Conservation (phyloP, 192 early-diverging fungal species). For the Podila epigama region DNA sequence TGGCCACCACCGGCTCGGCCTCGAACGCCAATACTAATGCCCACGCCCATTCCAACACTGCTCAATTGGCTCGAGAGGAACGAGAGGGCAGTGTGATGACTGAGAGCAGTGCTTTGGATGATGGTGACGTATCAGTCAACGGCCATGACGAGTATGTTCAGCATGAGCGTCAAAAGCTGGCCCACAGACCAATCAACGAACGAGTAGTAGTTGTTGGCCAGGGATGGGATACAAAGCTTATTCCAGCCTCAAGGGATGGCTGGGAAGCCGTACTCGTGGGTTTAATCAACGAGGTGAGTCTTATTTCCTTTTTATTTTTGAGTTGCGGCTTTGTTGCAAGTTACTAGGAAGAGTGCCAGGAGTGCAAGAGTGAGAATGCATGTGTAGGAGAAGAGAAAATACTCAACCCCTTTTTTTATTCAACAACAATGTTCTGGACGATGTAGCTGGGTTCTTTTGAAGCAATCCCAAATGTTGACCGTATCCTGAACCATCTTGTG, state of each 20-base stretch:
- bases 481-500: conserved; percentile 52
- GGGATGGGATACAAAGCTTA: conserved; percentile 52
- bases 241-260: conserved; percentile 40
- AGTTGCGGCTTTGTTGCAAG: too few relatives aligned
- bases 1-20: not conserved
- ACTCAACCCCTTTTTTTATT: too few relatives aligned
- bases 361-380: too few relatives aligned
- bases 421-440: too few relatives aligned
- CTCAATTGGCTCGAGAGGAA: conserved; percentile 8
- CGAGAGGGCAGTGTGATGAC: conserved; percentile 39
- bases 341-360: too few relatives aligned
- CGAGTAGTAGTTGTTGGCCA: conserved; percentile 49
- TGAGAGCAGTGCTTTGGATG: conserved; percentile 22
- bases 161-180: conserved; percentile 8
- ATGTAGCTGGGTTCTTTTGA: conserved; percentile 56
- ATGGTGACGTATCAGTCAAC: conserved; percentile 21
- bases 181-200: conserved; percentile 43
- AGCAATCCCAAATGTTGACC: conserved; percentile 53
- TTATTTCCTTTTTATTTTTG: too few relatives aligned
- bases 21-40: not conserved
- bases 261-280: conserved; percentile 59
- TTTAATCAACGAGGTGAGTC: conserved; percentile 57
- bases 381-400: too few relatives aligned
- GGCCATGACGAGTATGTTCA: conserved; percentile 21
- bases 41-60: not conserved